Base-by-base conservation (phyloP, 2,329 filamentous ascomycete genomes). In the Byssochlamys sp. region DNA sequence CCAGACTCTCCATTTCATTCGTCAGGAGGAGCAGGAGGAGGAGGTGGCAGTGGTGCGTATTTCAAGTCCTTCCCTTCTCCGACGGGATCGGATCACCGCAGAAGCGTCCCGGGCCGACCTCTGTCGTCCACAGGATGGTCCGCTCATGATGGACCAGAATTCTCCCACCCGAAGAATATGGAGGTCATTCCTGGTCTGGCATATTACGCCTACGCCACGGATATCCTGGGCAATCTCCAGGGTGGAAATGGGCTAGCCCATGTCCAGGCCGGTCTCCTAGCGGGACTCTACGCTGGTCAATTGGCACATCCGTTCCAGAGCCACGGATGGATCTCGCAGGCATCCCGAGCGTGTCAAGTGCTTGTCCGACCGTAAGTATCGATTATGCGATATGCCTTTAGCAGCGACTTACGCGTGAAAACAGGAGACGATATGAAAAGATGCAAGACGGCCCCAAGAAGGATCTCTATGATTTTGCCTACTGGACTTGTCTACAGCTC, bases 401-500 rank as follows among this genome's bases (percentile, higher is more conserved):
- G 24, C 33, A 19, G 29, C 54, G 24, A 33, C 61, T 63, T 29
- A 63, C 48, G 4, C 19, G 53, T 55, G 6, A 4, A 31, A 52
- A 19, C 56, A 72, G 64, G 25, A 69, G 68, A 57, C 74, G 73
- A 11, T 74, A 73, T 57, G 62, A 67, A 25, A 56, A 62, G 48
- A 63, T 74, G 58, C 57, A 60, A 28, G 67, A 71, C 12, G 66
- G 67, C 1, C 60, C 63, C 4, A 49, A 63, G 3, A 70, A 86
- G 65, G 89, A 91, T 67, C 79, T 87, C 57, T 78, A 87, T 35
- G 78, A 87, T 12, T 81, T 95, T 64, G 87, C 90, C 0, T 96
- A 91, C 66, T 97, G 92, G 92, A 94, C 91, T 6, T 95, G 90
- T 69, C 77, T 96, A 61, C 92, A 97, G 68, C 80, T 97, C 10